Evolutionary conservation across 805 yeast genomes (phyloP).

Genomic region (Starmerella geochares): DNA sequence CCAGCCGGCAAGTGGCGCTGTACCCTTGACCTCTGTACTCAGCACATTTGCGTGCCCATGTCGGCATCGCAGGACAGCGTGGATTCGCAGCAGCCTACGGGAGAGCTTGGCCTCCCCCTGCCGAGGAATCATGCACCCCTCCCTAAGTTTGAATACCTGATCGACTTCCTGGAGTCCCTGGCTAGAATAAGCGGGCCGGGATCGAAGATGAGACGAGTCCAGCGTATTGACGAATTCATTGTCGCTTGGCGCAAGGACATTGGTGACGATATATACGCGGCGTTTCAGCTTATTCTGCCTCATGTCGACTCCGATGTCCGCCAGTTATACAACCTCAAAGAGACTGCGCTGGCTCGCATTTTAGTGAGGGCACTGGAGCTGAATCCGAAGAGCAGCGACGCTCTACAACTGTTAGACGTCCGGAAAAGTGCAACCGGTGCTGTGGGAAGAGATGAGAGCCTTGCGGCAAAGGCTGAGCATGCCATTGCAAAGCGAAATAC

Average conservation of each 20-base stretch:
- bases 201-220: conserved; percentile 7
- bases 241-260: conserved; percentile 44
- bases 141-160: conserved; percentile 21
- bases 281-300: conserved; percentile 50
- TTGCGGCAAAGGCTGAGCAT: conserved; percentile 40
- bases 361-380: conserved; percentile 45
- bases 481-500: conserved; percentile 43
- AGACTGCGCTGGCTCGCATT: conserved; percentile 45
- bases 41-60: neutral
- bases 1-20: neutral
- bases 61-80: neutral
- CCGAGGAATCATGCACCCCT: conserved; percentile 20
- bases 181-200: conserved; percentile 15
- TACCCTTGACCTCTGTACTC: conserved; percentile 4
- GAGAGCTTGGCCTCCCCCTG: conserved; percentile 18
- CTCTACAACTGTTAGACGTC: conserved; percentile 37
- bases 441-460: conserved; percentile 36
- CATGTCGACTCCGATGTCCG: conserved; percentile 46
- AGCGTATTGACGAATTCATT: conserved; percentile 37
- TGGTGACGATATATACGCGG: conserved; percentile 59
- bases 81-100: conserved; percentile 2
- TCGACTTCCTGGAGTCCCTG: conserved; percentile 19
- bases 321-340: conserved; percentile 50
- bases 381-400: conserved; percentile 53
- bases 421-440: neutral